Percentiles rank a stretch among this genome's conserved stretches.
phyloP scores from a whole-genome alignment of 148 eudicot genomes.

The Pharnaceum exiguum region DNA sequence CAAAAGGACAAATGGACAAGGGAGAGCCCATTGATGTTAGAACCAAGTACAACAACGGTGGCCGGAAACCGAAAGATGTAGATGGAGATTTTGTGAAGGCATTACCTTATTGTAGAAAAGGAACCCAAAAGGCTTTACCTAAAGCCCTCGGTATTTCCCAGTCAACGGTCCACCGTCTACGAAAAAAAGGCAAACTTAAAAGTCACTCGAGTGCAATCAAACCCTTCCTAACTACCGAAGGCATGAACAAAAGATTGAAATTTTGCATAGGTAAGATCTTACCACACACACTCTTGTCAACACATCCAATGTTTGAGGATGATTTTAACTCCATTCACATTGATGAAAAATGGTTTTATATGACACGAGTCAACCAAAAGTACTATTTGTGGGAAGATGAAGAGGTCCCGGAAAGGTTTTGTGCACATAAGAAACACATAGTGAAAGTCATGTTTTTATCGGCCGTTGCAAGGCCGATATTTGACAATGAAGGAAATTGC shows the following conservation, averaged over 20 bases:
- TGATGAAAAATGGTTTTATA: slow-evolving; percentile 17
- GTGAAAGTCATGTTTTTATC: slow-evolving; percentile 2
- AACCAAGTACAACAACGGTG: too few relatives aligned
- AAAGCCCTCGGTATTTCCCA: too few relatives aligned
- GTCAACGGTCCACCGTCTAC: too few relatives aligned
- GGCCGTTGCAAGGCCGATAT: neutral
- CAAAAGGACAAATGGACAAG: too few relatives aligned
- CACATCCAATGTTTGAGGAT: neutral
- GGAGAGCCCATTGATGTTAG: too few relatives aligned
- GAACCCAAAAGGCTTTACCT: too few relatives aligned
- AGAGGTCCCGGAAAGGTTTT: neutral
- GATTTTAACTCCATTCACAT: slow-evolving; percentile 7
- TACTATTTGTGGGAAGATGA: slow-evolving; percentile 7
- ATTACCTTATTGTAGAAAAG: too few relatives aligned
- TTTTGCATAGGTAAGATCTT: neutral
- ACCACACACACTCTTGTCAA: neutral
- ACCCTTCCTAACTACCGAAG: neutral
- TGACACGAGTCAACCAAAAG: slow-evolving; percentile 1
- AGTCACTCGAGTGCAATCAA: neutral
- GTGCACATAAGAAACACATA: neutral
- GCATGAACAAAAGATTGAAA: neutral
- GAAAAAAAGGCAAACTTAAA: neutral
- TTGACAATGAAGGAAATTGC: neutral
- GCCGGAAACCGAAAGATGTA: too few relatives aligned
- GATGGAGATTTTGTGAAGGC: too few relatives aligned